phyloP scores from a whole-genome alignment of 1,139 yeast genomes.

The Petasospora rhodanensis region DNA sequence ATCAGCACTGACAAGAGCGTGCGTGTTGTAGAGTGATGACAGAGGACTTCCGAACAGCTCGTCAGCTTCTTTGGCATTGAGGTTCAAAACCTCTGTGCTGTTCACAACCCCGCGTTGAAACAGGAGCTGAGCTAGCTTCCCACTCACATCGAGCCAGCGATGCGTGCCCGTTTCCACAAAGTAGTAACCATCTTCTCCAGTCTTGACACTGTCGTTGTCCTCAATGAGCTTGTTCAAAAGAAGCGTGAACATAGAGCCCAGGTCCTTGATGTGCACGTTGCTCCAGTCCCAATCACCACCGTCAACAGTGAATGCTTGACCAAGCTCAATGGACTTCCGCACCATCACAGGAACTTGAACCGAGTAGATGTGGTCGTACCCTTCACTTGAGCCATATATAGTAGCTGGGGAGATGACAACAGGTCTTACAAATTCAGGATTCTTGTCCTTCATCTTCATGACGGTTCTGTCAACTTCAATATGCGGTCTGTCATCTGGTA shows the following conservation, averaged over 20 bases:
- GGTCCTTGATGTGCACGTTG: constrained; percentile 36
- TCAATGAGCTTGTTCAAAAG: constrained; percentile 27
- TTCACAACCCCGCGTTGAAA: constrained; percentile 18
- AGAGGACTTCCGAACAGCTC: constrained; percentile 16
- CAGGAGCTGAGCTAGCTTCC: constrained; percentile 26
- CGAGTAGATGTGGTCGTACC: constrained; percentile 33
- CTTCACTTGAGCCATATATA: constrained; percentile 21
- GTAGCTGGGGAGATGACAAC: constrained; percentile 11
- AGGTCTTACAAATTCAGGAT: constrained; percentile 8
- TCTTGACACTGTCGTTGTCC: constrained; percentile 26
- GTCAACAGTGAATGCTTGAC: constrained; percentile 32
- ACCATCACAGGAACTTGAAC: constrained; percentile 34
- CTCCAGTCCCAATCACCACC: constrained; percentile 36
- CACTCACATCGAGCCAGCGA: constrained; percentile 33
- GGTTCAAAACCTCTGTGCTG: constrained; percentile 23
- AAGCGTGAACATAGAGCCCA: constrained; percentile 32
- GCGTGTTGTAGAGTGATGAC: constrained; percentile 32
- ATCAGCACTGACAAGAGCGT: constrained; percentile 30
- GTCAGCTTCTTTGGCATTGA: constrained; percentile 22
- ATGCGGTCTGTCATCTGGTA: constrained; percentile 35
- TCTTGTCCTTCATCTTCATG: constrained; percentile 29
- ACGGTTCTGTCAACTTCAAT: constrained; percentile 35
- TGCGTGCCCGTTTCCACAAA: constrained; percentile 34
- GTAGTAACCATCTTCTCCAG: constrained; percentile 35
- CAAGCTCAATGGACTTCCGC: constrained; percentile 24